phyloP scores from a whole-genome alignment of 306 rosid species.

The Gastrolobium villosum region DNA sequence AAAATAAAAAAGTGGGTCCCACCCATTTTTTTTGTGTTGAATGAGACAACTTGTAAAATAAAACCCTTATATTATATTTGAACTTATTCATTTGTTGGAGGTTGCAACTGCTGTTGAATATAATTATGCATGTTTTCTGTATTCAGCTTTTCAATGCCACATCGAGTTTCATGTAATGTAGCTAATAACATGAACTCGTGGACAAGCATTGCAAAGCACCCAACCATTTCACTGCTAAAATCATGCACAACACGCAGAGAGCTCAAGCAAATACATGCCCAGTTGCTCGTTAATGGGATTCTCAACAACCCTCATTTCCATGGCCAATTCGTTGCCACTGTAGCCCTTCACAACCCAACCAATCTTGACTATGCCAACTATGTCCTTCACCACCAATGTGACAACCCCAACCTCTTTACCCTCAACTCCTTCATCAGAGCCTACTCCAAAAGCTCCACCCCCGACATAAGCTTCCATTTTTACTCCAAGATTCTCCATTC shows the following conservation, averaged over 20 bases:
- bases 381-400: constrained; percentile 45
- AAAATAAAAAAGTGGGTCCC: no score
- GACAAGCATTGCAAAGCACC: constrained; percentile 41
- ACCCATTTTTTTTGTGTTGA: no score
- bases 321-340: constrained; percentile 43
- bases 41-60: no score
- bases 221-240: constrained; percentile 40
- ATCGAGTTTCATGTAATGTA: no score
- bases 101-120: no score
- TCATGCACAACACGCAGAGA: constrained; percentile 31
- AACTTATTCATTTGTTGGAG: no score
- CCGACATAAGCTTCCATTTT: constrained; percentile 58
- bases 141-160: no score
- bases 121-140: no score
- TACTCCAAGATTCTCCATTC: constrained; percentile 56
- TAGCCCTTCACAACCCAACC: constrained; percentile 38
- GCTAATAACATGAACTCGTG: neutral
- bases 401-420: constrained; percentile 58
- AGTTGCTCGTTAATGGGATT: constrained; percentile 28
- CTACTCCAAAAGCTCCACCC: constrained; percentile 64
- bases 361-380: constrained; percentile 41
- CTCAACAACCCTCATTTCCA: constrained; percentile 42
- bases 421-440: constrained; percentile 80
- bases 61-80: no score
- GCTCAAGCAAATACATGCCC: constrained; percentile 47